These are phyloP conservation scores for Jaapia argillacea DNA, from an alignment of 768 basidiomycete species.

Conservation along the genomic window DNA sequence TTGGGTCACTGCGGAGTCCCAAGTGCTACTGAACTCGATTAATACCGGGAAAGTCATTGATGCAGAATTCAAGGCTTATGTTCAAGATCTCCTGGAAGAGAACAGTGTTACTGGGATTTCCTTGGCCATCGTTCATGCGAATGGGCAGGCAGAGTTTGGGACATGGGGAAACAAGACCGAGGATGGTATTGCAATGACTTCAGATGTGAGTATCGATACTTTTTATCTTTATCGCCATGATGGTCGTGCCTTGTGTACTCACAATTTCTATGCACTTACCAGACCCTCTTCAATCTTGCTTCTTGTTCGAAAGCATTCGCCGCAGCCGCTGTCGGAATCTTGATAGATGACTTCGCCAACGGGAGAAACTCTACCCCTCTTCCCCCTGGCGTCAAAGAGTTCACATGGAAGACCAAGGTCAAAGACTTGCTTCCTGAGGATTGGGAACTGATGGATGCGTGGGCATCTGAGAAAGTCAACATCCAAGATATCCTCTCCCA, in stretches of 20 bases:
- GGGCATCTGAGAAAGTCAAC: slow-evolving; percentile 25
- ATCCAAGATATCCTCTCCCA: slow-evolving; percentile 30
- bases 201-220: slow-evolving; percentile 4
- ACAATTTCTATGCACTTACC: neutral
- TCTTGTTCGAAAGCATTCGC: slow-evolving; percentile 24
- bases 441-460: slow-evolving; percentile 33
- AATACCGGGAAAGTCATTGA: neutral
- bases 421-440: slow-evolving; percentile 26
- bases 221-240: neutral
- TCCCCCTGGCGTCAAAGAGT: slow-evolving; percentile 7
- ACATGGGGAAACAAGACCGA: slow-evolving; percentile 6
- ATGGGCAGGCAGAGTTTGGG: slow-evolving; percentile 4
- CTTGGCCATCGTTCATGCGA: slow-evolving; percentile 5
- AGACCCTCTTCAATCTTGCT: slow-evolving; percentile 21
- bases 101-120: slow-evolving; percentile 7
- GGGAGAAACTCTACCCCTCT: slow-evolving; percentile 17
- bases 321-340: slow-evolving; percentile 15
- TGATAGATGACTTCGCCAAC: slow-evolving; percentile 21
- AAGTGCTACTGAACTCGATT: too few relatives aligned
- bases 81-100: slow-evolving; percentile 1
- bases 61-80: neutral
- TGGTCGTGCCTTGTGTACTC: neutral
- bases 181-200: slow-evolving; percentile 2
- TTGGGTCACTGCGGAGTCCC: too few relatives aligned
- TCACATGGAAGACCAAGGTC: slow-evolving; percentile 21